phyloP scores from a whole-genome alignment of 1,284 basidiomycete species.

The Trichosporon sp. region DNA sequence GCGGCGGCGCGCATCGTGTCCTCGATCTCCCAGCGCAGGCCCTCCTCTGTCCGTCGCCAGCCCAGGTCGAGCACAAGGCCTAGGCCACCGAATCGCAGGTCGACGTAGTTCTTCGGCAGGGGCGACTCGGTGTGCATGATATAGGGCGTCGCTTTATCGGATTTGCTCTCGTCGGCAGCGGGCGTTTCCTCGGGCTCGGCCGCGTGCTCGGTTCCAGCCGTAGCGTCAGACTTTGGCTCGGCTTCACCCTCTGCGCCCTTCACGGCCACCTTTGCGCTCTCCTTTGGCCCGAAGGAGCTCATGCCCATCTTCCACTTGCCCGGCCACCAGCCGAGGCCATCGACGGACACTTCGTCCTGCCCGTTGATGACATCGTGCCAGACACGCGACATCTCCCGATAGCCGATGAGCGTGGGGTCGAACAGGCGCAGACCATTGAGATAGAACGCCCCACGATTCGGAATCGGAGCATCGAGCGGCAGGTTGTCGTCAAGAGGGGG shows the following conservation, averaged over 20 bases:
- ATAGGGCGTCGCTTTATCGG: neutral
- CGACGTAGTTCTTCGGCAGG: constrained; percentile 28
- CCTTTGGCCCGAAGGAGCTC: neutral
- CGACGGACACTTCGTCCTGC: neutral
- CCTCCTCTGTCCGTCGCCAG: constrained; percentile 32
- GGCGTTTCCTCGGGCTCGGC: neutral
- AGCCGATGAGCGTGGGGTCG: constrained; percentile 34
- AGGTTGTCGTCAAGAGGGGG: neutral
- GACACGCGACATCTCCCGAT: constrained; percentile 20
- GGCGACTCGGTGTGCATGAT: neutral
- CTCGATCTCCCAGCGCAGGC: constrained; percentile 35
- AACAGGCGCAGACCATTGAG: constrained; percentile 29
- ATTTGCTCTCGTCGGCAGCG: neutral
- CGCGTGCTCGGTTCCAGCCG: neutral
- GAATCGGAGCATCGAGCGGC: constrained; percentile 18
- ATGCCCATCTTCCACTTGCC: constrained; percentile 8
- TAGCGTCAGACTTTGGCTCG: neutral
- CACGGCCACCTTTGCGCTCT: neutral
- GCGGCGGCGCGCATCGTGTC: constrained; percentile 13
- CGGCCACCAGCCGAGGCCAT: constrained; percentile 7
- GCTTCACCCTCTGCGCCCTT: neutral
- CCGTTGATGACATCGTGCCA: constrained; percentile 10
- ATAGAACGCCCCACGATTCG: constrained; percentile 29
- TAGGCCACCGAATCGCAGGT: constrained; percentile 32
- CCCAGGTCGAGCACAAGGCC: constrained; percentile 39